A percentile compares a stretch with the other conserved stretches of the same genome.
phyloP scores from a whole-genome alignment of 2,329 filamentous ascomycete species.

The Corinectria fuckeliana region DNA sequence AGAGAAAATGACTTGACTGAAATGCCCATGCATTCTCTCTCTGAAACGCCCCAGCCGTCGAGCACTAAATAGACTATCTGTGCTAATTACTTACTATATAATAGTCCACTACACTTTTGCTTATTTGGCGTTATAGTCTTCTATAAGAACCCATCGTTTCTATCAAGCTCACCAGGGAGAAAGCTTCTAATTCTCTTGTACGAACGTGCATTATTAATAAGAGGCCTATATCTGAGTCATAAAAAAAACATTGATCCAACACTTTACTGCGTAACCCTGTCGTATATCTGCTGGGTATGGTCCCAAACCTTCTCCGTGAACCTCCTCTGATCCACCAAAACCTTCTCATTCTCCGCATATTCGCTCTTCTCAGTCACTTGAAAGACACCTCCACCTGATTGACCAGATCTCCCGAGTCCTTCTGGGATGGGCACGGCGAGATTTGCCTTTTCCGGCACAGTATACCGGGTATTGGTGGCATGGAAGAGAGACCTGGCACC shows the following conservation, averaged over 20 bases:
- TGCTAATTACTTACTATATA: neutral
- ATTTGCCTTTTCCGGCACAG: constrained; percentile 2
- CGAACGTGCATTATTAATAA: neutral
- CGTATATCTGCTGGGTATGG: constrained; percentile 8
- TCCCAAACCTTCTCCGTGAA: neutral
- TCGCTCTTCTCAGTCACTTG: constrained; percentile 25
- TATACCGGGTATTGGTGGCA: constrained; percentile 32
- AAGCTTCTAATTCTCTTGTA: neutral
- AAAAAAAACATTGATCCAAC: neutral
- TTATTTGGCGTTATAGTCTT: neutral
- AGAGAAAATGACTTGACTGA: too few relatives aligned
- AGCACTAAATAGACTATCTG: neutral
- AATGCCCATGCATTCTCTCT: too few relatives aligned
- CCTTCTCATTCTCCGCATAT: constrained; percentile 22
- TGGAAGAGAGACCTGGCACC: constrained; percentile 31
- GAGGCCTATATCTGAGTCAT: neutral
- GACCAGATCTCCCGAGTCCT: neutral
- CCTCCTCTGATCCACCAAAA: constrained; percentile 13
- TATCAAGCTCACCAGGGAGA: neutral
- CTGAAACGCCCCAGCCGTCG: neutral
- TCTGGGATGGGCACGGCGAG: neutral
- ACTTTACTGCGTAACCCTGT: neutral
- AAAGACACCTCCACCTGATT: constrained; percentile 20
- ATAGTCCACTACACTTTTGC: neutral
- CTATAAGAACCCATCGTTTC: neutral